Evolutionary conservation across 176 grass and related monocot species (phyloP), one percentile per base, ranked within the genome.

Genomic region (Tillandsia leiboldiana): DNA sequence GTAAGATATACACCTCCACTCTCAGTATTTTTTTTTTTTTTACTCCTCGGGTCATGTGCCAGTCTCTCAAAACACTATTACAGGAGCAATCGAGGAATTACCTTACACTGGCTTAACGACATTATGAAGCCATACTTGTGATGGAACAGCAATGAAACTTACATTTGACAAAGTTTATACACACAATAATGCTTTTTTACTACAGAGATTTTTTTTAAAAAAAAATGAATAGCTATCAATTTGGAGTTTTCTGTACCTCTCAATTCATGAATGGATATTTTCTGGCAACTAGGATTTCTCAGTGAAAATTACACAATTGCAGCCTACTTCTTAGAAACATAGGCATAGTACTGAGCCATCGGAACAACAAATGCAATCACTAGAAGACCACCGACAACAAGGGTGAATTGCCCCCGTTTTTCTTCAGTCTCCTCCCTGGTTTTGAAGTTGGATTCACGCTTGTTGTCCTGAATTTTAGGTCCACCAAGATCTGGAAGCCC

Each of bases 311-410:
- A 18, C 22, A 61, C n/a, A 61, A 18, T 15, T 20, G 22, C 56
- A 61, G 18, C 56, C 89, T 85, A 96, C 70, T 99, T 99, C 82
- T 99, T 99, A 69, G 94, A 99, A 24, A 99, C 64, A 77, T 99
- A 93, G 28, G 94, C 94, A 66, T 99, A 99, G 66, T 99, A 99
- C 74, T 99, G 94, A 70, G 94, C 94, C 94, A 99, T 99, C 27
- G 94, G 94, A 74, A 99, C 94, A 52, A 99, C 87, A 79, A 99
- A 90, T 58, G 94, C 94, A 72, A 99, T 93, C 72, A 88, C 94
- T 65, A 99, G 72, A 69, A 99, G 84, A 51, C 94, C 94, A 50
- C 87, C 94, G 66, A 99, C 94, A 52, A 99, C 90, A 63, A 99
- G 87, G 28, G 84, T 85, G 80, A 99, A 99, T 81, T 99, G 94